Conservation (phyloP, 768 basidiomycete species). For the Termitomyces sp. region DNA sequence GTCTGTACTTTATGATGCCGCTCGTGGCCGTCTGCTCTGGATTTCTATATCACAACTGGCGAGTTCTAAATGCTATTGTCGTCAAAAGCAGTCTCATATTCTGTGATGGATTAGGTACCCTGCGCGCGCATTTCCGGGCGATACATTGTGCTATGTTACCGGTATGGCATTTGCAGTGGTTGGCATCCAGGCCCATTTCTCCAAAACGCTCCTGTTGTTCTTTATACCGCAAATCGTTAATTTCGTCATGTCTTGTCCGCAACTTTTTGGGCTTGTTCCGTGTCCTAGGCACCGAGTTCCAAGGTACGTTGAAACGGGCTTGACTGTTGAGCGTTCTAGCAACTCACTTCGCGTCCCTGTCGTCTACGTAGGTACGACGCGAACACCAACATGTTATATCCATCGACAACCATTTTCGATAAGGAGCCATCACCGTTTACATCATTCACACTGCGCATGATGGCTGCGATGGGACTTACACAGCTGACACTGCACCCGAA, state of each 20-base stretch:
- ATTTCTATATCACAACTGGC: constrained; percentile 97
- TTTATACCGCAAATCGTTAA: constrained; percentile 99
- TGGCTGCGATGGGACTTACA: constrained; percentile 63
- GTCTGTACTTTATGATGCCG: constrained; percentile 95
- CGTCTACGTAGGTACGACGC: constrained; percentile 58
- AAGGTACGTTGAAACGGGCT: constrained; percentile 42
- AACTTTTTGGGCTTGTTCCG: constrained; percentile 88
- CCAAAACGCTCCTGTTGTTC: constrained; percentile 93
- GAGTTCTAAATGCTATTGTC: constrained; percentile 19
- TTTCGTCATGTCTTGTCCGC: constrained; percentile 90
- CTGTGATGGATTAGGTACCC: constrained; percentile 73
- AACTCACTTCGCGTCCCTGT: not conserved
- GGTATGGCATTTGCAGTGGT: constrained; percentile 99
- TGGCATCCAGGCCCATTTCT: constrained; percentile 95
- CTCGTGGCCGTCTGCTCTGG: constrained; percentile 86
- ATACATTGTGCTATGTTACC: constrained; percentile 95
- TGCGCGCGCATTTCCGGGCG: constrained; percentile 90
- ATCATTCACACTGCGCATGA: constrained; percentile 46
- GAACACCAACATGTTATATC: constrained; percentile 70
- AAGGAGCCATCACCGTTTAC: constrained; percentile 53
- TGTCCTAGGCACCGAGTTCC: constrained; percentile 95
- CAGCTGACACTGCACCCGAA: constrained; percentile 50
- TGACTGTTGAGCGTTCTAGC: not conserved
- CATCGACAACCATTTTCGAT: constrained; percentile 63
- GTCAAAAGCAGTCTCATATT: not conserved